Base-by-base conservation (phyloP, 2,329 filamentous ascomycete genomes). In the Fusarium globosum region DNA sequence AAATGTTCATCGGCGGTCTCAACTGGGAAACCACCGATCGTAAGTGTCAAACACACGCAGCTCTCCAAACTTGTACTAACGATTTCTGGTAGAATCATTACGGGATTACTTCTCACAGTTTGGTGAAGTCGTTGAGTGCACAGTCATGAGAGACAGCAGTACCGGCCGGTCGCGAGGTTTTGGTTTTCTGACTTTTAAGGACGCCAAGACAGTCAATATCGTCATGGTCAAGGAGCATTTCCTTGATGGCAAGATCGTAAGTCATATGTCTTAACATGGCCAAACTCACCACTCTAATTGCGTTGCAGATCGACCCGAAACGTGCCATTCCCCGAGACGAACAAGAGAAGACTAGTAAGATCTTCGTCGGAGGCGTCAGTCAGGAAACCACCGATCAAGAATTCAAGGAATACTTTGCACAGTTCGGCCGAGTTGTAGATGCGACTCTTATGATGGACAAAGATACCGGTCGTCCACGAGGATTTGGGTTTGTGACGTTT, bases 181-280 rank as follows among this genome's bases (percentile, higher is more conserved):
- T 78, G 96, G 96, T 36, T 99, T 99, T 84, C 87, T 99, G 71
- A 99, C 96, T 1, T 99, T 99, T 87, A 97, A 94, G 81, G 96
- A 99, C 80, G 93, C 96, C 53, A 97, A 97, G 85, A 97, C 94
- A 8, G 96, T 99, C 75, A 99, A 99, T 81, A 97, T 95, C 76
- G 96, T 99, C 73, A 99, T 99, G 96, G 96, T 99, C 72, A 99
- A 99, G 85, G 96, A 99, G 82, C 96, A 99, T 82, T 97, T 96
- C 78, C 89, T 99, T 28, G 96, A 99, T 81, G 96, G 96, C 71
- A 99, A 99, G 84, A 98, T 99, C 82, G 96, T 98, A 89, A 86
- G 94, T 85, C 42, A 48, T 43, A 65, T 60, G 14, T 20, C 35
- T 14, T 23, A 33, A 21, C 4, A 10, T 7, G n/a, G 7, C 14